These are phyloP conservation scores for Neonectria neomacrospora DNA, from an alignment of 2,329 filamentous ascomycete species.

Conservation along the genomic window DNA sequence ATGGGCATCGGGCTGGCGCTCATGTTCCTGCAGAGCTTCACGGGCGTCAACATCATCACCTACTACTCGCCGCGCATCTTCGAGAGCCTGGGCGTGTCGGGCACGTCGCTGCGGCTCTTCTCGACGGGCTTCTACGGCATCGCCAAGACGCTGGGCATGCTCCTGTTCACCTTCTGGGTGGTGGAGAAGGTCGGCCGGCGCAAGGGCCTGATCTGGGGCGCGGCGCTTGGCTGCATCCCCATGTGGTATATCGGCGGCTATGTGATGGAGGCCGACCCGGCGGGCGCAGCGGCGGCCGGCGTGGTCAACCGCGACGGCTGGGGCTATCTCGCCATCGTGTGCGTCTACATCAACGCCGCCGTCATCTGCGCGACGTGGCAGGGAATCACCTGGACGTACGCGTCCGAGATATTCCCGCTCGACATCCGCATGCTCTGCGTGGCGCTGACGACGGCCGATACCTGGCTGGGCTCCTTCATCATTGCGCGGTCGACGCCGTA, in stretches of 20 bases:
- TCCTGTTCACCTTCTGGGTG: constrained; percentile 56
- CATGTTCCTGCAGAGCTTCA: constrained; percentile 53
- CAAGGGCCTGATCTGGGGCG: constrained; percentile 56
- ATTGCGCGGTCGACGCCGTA: constrained; percentile 54
- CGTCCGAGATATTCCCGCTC: constrained; percentile 59
- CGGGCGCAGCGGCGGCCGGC: constrained; percentile 56
- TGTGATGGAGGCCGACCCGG: constrained; percentile 48
- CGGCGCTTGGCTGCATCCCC: constrained; percentile 51
- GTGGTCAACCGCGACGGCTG: constrained; percentile 55
- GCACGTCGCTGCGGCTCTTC: constrained; percentile 49
- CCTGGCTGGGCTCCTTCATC: constrained; percentile 55
- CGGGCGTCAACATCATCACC: constrained; percentile 68
- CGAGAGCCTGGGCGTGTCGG: constrained; percentile 50
- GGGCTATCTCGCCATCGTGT: constrained; percentile 58
- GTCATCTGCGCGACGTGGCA: constrained; percentile 56
- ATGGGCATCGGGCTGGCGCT: constrained; percentile 63
- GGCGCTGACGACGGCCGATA: constrained; percentile 49
- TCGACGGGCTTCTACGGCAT: constrained; percentile 56
- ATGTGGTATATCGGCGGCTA: constrained; percentile 56
- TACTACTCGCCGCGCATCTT: constrained; percentile 61
- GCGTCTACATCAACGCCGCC: constrained; percentile 56
- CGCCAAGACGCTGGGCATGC: constrained; percentile 51
- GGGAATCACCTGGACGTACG: constrained; percentile 57
- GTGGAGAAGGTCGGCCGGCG: constrained; percentile 61
- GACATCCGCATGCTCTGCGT: constrained; percentile 52